Base-by-base conservation (phyloP, 75 land plant genomes). In the Larix kaempferi region DNA sequence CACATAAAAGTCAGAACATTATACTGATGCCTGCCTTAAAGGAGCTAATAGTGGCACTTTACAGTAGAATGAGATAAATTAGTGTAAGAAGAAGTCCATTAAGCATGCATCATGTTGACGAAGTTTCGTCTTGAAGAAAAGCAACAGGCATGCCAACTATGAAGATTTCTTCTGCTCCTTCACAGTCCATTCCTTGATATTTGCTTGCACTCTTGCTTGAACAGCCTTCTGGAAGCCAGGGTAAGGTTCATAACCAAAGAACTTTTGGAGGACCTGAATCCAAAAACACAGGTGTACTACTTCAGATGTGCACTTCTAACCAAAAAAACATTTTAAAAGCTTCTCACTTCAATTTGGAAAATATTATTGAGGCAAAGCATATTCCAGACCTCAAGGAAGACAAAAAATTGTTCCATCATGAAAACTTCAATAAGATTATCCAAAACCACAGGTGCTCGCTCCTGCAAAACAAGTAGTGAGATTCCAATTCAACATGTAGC, bases 381-480 rank as follows among this genome's bases (percentile, higher is more conserved):
- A 3, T 76, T 10, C 4, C 44, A 0, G 57, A 93, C 99, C 98
- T 98, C 98, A 16, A 98, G 87, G 78, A 98, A 71, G 16, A 98
- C 98, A 81, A 98, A 98, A 85, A 91, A 93, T 41, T 98, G 99
- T 74, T 98, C 98, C 96, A 93, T 95, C 11, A 98, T 25, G 55
- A 95, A 88, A 11, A 98, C 96, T 86, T 95, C 96, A 61, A 66
- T 65, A 76, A 98, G 89, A 81, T 95, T 98, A 86, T 98, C 98
- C 63, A 98, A 78, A 65, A 95, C 91, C 56, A 98, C 99, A 72
- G 99, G 99, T 56, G 99, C 92, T 44, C 99, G 88, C 35, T 91
- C 85, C 99, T 98, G 84, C 82, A 78, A 55, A 62, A 39, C 49
- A 41, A 56, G 10, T 74, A 39, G 15, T 19, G 19, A 64, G 26